Evolutionary conservation across 2,329 filamentous ascomycete genomes (phyloP), one percentile per base, ranked within the genome.

Genomic region (Chrysosphaeria jannelii): DNA sequence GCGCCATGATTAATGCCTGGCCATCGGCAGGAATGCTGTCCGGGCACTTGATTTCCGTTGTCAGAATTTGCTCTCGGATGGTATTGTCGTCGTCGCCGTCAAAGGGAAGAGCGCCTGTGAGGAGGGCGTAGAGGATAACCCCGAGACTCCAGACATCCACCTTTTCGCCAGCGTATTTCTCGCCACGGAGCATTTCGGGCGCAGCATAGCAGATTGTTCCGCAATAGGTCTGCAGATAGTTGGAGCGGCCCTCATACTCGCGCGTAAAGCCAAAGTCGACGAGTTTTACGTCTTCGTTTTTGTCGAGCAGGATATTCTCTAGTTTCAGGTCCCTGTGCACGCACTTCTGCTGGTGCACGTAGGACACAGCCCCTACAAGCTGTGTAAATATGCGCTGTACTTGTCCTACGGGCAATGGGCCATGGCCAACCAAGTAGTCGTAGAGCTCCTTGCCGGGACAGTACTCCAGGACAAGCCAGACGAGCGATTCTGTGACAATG

Each of bases 241-340:
- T 93, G 14, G 75, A 62, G 36, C 88, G 78, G 29, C 81, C 81
- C 44, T 91, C 78, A 42, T 97, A 97, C 46, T 97, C 85, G 33
- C 85, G 59, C 8, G 85, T 97, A 40, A 97, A 97, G 10, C 85
- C 85, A 48, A 97, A 97, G 42, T 97, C 85, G 34, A 88, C 81
- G 29, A 97, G 50, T 47, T 97, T 97, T 34, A 97, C 85, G 38
- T 93, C 90, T 39, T 88, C 81, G 39, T 91, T 58, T 43, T 88
- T 93, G 48, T 97, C 85, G 34, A 97, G 57, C 21, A 97, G 51
- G 28, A 97, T 91, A 38, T 89, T 89, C 41, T 97, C 85, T 36
- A 97, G 57, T 45, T 97, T 97, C 25, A 97, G 51, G 41, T 97
- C 85, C 34, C 85, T 74, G 43, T 97, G 85, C 16, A 97, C 85